phyloP scores from a whole-genome alignment of 2,329 filamentous ascomycete genomes.

The Sclerotinia spermophila region DNA sequence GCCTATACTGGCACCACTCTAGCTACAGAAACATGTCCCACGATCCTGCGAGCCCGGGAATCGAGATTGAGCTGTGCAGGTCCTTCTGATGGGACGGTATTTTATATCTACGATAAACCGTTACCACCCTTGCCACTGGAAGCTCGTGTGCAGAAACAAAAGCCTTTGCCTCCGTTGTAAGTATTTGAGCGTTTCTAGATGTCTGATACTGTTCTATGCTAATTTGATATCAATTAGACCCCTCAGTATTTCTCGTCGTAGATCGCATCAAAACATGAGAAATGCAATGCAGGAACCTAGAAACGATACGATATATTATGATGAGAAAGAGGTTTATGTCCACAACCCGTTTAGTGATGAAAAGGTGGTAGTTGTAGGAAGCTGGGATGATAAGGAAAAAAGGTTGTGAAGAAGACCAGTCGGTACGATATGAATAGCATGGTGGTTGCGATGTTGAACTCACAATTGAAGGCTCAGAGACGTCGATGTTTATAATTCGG shows the following conservation, averaged over 20 bases:
- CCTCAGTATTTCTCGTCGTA: neutral
- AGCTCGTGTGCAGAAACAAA: neutral
- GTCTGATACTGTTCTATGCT: neutral
- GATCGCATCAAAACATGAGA: neutral
- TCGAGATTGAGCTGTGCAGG: neutral
- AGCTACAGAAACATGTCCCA: neutral
- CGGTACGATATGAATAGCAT: neutral
- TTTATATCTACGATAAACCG: slow-evolving; percentile 18
- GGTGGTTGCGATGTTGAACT: no score
- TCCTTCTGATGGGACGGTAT: slow-evolving; percentile 12
- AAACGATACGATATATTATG: neutral
- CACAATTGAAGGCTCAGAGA: neutral
- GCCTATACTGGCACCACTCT: neutral
- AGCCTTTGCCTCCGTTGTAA: slow-evolving; percentile 17
- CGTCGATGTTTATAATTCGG: neutral
- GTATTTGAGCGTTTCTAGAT: neutral
- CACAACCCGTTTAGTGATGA: slow-evolving; percentile 11
- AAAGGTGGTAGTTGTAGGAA: neutral
- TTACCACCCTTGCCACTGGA: slow-evolving; percentile 12
- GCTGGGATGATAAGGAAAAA: neutral
- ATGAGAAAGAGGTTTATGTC: slow-evolving; percentile 16
- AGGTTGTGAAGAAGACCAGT: neutral
- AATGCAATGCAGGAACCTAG: neutral
- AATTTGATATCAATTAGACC: neutral
- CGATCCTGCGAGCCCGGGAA: neutral